These are phyloP conservation scores for Magnusiomyces fungicola DNA, from an alignment of 1,139 yeast species.

Conservation along the genomic window DNA sequence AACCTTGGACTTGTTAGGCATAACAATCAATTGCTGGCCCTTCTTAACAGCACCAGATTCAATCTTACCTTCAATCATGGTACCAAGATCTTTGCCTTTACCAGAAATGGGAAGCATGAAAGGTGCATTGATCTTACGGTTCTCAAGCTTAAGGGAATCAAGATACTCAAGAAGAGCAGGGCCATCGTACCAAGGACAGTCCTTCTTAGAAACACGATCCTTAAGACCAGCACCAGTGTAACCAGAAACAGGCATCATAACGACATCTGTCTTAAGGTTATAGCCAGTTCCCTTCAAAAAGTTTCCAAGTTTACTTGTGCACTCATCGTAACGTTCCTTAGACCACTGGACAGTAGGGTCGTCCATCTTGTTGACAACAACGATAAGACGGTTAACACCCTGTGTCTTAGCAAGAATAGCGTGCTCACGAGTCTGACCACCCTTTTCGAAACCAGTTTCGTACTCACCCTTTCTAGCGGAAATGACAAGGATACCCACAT, in stretches of 20 bases:
- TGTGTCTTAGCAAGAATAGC: slow-evolving; percentile 96
- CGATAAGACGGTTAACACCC: slow-evolving; percentile 89
- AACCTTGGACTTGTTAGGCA: slow-evolving; percentile 83
- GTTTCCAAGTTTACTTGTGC: slow-evolving; percentile 68
- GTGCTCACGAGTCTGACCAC: slow-evolving; percentile 98
- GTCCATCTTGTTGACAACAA: slow-evolving; percentile 97
- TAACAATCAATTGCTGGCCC: slow-evolving; percentile 64
- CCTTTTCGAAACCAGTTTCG: slow-evolving; percentile 98
- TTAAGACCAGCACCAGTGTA: slow-evolving; percentile 95
- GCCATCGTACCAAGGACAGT: slow-evolving; percentile 90
- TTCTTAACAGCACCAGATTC: slow-evolving; percentile 91
- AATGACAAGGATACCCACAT: slow-evolving; percentile 91
- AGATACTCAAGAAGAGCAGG: slow-evolving; percentile 87
- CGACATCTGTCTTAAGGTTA: slow-evolving; percentile 68
- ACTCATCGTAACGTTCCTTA: slow-evolving; percentile 91
- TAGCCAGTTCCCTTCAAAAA: slow-evolving; percentile 91
- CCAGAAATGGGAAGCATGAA: slow-evolving; percentile 95
- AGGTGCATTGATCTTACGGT: slow-evolving; percentile 87
- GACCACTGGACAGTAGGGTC: slow-evolving; percentile 97
- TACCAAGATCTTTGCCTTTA: slow-evolving; percentile 94
- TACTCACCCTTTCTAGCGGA: slow-evolving; percentile 99
- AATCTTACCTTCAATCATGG: slow-evolving; percentile 95
- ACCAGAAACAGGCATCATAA: slow-evolving; percentile 96
- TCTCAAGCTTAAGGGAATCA: slow-evolving; percentile 71
- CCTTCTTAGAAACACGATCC: slow-evolving; percentile 62